Conservation (phyloP, 1,284 basidiomycete genomes). For the Pseudozyma sp. region DNA sequence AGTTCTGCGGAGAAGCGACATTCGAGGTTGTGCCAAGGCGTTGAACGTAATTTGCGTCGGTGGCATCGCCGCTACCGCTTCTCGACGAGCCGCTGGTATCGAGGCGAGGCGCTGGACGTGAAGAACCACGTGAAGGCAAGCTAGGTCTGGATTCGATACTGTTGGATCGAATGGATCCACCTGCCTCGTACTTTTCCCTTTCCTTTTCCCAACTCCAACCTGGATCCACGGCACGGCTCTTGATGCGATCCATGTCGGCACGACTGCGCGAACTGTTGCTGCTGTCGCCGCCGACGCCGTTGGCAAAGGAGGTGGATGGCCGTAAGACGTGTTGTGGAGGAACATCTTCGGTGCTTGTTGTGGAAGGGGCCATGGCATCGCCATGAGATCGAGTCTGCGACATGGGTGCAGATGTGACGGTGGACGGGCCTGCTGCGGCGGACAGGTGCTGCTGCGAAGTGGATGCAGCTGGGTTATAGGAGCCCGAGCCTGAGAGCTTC, state of each 20-base stretch:
- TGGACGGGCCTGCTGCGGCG: not conserved
- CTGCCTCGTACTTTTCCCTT: conserved; percentile 37
- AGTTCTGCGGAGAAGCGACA: conserved; percentile 36
- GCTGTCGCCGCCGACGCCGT: conserved; percentile 12
- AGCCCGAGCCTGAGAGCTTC: conserved; percentile 3
- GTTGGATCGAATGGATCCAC: conserved; percentile 35
- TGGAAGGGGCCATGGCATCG: not conserved
- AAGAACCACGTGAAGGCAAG: conserved; percentile 38
- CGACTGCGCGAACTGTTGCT: conserved; percentile 26
- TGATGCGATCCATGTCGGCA: conserved; percentile 51
- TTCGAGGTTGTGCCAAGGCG: conserved; percentile 22
- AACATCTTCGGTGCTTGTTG: not conserved
- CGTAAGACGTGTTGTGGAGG: conserved; percentile 16
- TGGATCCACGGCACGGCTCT: conserved; percentile 52
- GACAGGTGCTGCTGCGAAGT: conserved; percentile 18
- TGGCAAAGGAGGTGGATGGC: conserved; percentile 38
- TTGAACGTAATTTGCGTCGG: conserved; percentile 7
- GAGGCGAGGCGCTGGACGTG: conserved; percentile 29
- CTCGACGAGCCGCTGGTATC: conserved; percentile 21
- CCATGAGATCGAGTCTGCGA: conserved; percentile 24
- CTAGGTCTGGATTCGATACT: conserved; percentile 37
- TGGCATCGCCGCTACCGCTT: not conserved
- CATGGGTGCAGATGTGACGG: conserved; percentile 15
- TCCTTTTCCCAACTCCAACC: conserved; percentile 55
- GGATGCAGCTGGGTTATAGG: conserved; percentile 3